These are phyloP conservation scores for Ambrosiella beaveri DNA, from an alignment of 2,329 filamentous ascomycete species.

Conservation along the genomic window DNA sequence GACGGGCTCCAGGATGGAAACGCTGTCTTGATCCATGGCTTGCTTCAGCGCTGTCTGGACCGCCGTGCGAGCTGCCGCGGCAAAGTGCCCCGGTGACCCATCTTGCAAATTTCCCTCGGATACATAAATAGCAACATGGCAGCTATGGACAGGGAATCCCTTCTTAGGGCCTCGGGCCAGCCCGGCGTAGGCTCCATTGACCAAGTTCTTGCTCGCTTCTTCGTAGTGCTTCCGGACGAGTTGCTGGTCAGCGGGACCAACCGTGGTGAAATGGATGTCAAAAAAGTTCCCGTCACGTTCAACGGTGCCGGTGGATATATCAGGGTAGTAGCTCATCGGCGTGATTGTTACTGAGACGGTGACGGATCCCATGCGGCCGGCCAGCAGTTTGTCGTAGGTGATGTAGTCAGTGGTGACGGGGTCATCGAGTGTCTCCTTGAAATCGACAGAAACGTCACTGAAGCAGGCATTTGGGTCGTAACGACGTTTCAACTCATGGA, in stretches of 20 bases:
- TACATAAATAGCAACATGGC: conserved; percentile 51
- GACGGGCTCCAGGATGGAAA: conserved; percentile 75
- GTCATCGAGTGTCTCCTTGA: conserved; percentile 61
- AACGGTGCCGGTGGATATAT: conserved; percentile 25
- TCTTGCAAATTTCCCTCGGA: conserved; percentile 36
- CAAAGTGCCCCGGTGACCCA: conserved; percentile 49
- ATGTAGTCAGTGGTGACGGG: conserved; percentile 39
- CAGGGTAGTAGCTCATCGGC: conserved; percentile 31
- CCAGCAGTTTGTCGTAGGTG: conserved; percentile 62
- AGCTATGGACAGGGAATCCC: conserved; percentile 63
- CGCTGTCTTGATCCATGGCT: conserved; percentile 31
- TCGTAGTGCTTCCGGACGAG: conserved; percentile 19
- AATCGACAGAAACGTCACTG: conserved; percentile 86
- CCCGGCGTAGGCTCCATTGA: conserved; percentile 68
- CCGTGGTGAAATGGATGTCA: conserved; percentile 23
- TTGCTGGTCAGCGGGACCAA: conserved; percentile 4
- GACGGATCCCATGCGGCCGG: conserved; percentile 62
- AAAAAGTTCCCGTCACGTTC: conserved; percentile 55
- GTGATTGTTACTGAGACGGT: conserved; percentile 53
- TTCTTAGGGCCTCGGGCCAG: conserved; percentile 71
- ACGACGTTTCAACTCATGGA: conserved; percentile 73
- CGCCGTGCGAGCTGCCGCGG: conserved; percentile 43
- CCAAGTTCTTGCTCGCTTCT: conserved; percentile 40
- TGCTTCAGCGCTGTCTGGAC: conserved; percentile 52
- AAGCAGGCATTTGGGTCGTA: conserved; percentile 68